Evolutionary conservation across 331 rosid species (phyloP), one percentile per base, ranked within the genome.

Genomic region (Spiraea crenata): DNA sequence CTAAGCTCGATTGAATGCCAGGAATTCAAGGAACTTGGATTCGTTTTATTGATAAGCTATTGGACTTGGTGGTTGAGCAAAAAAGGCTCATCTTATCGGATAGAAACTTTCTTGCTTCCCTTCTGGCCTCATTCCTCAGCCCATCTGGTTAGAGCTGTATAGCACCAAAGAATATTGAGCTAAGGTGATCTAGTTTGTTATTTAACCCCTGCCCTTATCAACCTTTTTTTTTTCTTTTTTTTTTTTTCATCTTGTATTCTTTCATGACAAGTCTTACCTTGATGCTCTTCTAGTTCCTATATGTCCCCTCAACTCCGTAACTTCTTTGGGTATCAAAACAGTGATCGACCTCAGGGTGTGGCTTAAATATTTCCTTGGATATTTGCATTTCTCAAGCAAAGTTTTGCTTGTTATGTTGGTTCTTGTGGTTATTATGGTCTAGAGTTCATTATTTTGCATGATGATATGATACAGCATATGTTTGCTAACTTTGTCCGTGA

Each of bases 11-110:
- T 64, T 69, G 7, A 71, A 50, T 69, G 52, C 49, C 91, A 93
- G 98, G 99, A 72, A 85, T 62, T 78, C 86, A 79, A 65, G 85
- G 85, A 39, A 57, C 75, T 19, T 85, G 92, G 98, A 83, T 74
- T 74, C 80, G 75, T 71, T 89, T 87, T 77, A 83, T 89, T 57
- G 96, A 83, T 48, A 87, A 85, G 60, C 85, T 93, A 60, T 65
- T 93, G 68, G 82, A 65, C 40, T 63, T 83, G 82, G 70, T 93
- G 77, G 82, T 75, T 80, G 85, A 93, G 77, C 92, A 84, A 60
- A 91, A 87, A 79, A 83, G 95, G 67, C 87, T 91, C 25, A 83
- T 93, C 66, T 78, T 93, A 52, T 91, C 99, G 0, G 91, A 91
- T 65, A 75, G 81, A 76, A 86, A 88, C 45, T 87, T 89, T 70